phyloP scores from a whole-genome alignment of 192 early-diverging fungal genomes.

The Backusella westeae region DNA sequence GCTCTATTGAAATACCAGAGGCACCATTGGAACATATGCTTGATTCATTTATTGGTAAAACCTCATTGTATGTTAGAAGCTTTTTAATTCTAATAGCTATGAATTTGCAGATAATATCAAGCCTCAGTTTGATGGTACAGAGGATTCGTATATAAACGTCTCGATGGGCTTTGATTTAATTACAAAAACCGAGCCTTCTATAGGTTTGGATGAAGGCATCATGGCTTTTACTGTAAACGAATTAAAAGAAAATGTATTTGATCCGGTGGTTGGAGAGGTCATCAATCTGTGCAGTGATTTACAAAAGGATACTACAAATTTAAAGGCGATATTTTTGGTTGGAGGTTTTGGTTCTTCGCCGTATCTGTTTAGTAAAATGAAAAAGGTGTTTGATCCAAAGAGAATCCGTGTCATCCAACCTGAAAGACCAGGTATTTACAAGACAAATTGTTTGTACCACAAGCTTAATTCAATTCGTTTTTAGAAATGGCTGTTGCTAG shows the following conservation, averaged over 20 bases:
- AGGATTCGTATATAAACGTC: conserved; percentile 44
- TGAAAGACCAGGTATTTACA: conserved; percentile 22
- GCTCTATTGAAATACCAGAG: conserved; percentile 11
- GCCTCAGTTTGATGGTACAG: conserved; percentile 45
- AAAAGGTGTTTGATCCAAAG: conserved; percentile 39
- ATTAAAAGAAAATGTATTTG: conserved; percentile 43
- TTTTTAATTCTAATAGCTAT: too few relatives aligned
- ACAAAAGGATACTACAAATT: conserved; percentile 26
- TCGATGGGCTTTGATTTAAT: conserved; percentile 30
- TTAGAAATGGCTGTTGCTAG: conserved; percentile 42
- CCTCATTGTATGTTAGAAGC: too few relatives aligned
- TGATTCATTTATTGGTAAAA: conserved; percentile 32
- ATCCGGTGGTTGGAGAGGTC: conserved; percentile 44
- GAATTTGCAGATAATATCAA: conserved; percentile 17
- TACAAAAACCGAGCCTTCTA: neutral
- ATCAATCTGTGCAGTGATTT: conserved; percentile 37
- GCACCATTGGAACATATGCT: conserved; percentile 31
- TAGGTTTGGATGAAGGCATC: conserved; percentile 44
- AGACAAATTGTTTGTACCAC: neutral
- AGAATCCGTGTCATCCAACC: conserved; percentile 12
- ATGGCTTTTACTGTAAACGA: conserved; percentile 41
- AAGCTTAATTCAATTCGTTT: neutral
- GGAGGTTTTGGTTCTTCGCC: conserved; percentile 49
- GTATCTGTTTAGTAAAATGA: conserved; percentile 44
- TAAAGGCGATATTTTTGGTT: conserved; percentile 49